Conservation (phyloP, 257 asterid genomes). For the Striga asiatica region DNA sequence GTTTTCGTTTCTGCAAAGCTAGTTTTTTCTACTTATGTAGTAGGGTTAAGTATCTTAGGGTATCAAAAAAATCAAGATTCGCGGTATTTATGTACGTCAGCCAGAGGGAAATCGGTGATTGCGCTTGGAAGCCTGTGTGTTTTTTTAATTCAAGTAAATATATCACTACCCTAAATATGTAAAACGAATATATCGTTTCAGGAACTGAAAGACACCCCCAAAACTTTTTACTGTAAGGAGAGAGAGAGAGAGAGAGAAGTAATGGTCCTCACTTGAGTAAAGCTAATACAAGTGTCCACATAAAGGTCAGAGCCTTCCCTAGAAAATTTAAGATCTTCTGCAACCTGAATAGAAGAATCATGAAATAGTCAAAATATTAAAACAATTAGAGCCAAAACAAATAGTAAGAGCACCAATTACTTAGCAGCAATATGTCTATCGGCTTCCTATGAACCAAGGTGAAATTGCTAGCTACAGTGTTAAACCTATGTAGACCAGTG, state of each 20-base stretch:
- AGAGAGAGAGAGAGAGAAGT: constrained; percentile 7
- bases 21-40: no score
- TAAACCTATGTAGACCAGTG: constrained; percentile 6
- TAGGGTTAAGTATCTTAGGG: no score
- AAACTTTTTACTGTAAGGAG: neutral
- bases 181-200: neutral
- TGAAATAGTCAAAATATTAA: neutral
- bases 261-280: constrained; percentile 64
- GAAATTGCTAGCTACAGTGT: neutral
- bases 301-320: constrained; percentile 82
- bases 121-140: no score
- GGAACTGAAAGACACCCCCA: neutral
- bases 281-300: constrained; percentile 64
- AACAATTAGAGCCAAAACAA: neutral
- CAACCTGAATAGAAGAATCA: constrained; percentile 40
- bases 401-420: neutral
- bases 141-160: neutral
- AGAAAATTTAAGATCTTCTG: constrained; percentile 57
- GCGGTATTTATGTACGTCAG: no score
- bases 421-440: constrained; percentile 5
- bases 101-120: no score
- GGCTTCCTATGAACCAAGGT: neutral
- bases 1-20: no score
- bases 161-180: neutral
- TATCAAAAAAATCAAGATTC: no score